Base-by-base conservation (phyloP, 306 rosid species). In the Sophora flavescens region DNA sequence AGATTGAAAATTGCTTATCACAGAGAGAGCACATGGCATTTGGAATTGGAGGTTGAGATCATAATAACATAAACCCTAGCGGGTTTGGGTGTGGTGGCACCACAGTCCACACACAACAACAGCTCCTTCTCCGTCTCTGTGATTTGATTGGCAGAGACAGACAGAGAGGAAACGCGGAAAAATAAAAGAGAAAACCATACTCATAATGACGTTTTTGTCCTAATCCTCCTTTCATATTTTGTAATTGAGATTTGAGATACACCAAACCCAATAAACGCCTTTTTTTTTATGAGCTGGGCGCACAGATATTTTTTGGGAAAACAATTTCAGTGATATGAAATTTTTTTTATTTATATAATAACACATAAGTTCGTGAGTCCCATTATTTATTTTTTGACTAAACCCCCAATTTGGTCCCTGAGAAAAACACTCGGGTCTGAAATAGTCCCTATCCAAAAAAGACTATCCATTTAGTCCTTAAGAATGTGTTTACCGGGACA, bases 131-230 rank as follows among this genome's bases (percentile, higher is more conserved):
- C 75, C 17, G 60, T 38, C 38, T 64, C 78, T 30, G 47, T 30
- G 88, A 87, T 73, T 84, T 73, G 88, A 87, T 85, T 86, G 88
- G 89, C 39, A 83, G 50, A 44, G 74, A 70, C 62, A 32, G 74
- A 82, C 63, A 80, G 82, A 33, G 81, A 70, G 70, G 54, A 82
- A 85, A 84, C 84, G 82, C 84, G 86, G 82, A 86, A 74, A 58
- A 35, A 79, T 39, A 30, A 54, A 70, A 65, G 77, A 81, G 78
- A 75, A 64, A 68, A 63, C 58, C 67, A 47, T 41, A 9, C 8
- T 26, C 48, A 70, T 70, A 79, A 86, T 80, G 86, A 89, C 89
- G 30, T 78, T 88, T 80, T 76, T 80, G 76, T 84, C 84, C 78
- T 10, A 45, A 28, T 58, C 60, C 59, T 28, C 72, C 44, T 18